These are phyloP conservation scores for Penicillium brevicompactum DNA, from an alignment of 2,329 filamentous ascomycete species.

Conservation along the genomic window DNA sequence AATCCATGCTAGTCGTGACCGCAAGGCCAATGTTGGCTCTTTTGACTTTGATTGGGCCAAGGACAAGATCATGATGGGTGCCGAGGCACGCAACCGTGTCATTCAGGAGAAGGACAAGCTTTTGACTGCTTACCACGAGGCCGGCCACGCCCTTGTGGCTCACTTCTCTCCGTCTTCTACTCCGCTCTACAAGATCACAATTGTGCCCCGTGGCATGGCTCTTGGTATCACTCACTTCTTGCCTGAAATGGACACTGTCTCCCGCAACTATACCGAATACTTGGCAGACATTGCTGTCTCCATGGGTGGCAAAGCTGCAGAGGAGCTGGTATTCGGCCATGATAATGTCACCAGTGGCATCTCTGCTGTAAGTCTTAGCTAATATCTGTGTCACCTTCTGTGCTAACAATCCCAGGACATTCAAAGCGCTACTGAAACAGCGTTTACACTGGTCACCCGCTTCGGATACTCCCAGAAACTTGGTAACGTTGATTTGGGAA, in stretches of 20 bases:
- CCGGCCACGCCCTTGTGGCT: slow-evolving; percentile 87
- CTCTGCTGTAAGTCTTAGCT: slow-evolving; percentile 62
- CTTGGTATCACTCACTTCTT: slow-evolving; percentile 86
- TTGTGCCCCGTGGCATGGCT: slow-evolving; percentile 84
- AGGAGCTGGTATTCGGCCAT: slow-evolving; percentile 88
- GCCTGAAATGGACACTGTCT: slow-evolving; percentile 91
- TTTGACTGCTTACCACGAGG: slow-evolving; percentile 95
- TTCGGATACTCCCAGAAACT: slow-evolving; percentile 87
- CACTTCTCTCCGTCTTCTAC: slow-evolving; percentile 76
- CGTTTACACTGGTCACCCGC: slow-evolving; percentile 83
- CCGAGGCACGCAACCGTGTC: slow-evolving; percentile 84
- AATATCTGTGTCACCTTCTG: background rate
- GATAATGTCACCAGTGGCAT: slow-evolving; percentile 91
- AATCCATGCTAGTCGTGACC: slow-evolving; percentile 87
- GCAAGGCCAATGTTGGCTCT: slow-evolving; percentile 72
- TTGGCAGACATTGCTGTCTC: slow-evolving; percentile 76
- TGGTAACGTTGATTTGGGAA: slow-evolving; percentile 85
- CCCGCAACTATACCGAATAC: slow-evolving; percentile 81
- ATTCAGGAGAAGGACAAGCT: slow-evolving; percentile 93
- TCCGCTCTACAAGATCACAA: slow-evolving; percentile 94
- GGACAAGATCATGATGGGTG: slow-evolving; percentile 96
- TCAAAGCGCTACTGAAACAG: slow-evolving; percentile 74
- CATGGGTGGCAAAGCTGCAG: slow-evolving; percentile 83
- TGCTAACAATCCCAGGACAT: slow-evolving; percentile 65
- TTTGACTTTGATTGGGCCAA: slow-evolving; percentile 95